A percentile compares a stretch with the other conserved stretches of the same genome.
Evolutionary conservation across 2,329 filamentous ascomycete genomes (phyloP).

Genomic region (Ophiosphaerella herpotricha): DNA sequence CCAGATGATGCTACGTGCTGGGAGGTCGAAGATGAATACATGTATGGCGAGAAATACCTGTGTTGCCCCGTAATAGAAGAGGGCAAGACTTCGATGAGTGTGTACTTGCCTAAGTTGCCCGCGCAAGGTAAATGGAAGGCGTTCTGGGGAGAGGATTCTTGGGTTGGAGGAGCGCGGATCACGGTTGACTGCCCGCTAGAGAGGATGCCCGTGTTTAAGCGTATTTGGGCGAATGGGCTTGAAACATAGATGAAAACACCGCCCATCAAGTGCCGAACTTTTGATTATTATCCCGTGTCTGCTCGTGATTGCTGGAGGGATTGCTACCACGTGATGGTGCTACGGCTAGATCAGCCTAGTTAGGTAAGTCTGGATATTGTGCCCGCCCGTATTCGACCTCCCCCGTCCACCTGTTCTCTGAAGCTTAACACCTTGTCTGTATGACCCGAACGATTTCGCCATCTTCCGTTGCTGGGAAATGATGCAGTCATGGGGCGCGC

Average conservation of each 20-base stretch:
- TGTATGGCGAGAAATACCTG: conserved; percentile 66
- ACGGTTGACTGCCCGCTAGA: conserved; percentile 52
- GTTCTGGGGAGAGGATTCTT: conserved; percentile 40
- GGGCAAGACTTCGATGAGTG: conserved; percentile 50
- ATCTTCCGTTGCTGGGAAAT: neutral
- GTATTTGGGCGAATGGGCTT: neutral
- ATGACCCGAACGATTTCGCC: neutral
- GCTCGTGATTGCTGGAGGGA: neutral
- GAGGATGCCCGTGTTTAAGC: conserved; percentile 54
- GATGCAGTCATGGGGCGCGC: neutral
- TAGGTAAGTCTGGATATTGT: no score
- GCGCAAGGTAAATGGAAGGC: conserved; percentile 50
- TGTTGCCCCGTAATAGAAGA: conserved; percentile 61
- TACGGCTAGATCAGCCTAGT: no score
- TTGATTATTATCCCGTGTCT: neutral
- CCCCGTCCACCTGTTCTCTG: no score
- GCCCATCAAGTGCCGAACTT: neutral
- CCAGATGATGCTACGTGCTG: conserved; percentile 59
- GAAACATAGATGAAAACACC: neutral
- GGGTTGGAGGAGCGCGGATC: conserved; percentile 48
- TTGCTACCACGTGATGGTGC: no score
- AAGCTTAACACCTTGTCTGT: no score
- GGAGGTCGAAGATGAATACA: conserved; percentile 65
- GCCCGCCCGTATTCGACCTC: no score
- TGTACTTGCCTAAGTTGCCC: conserved; percentile 57